Evolutionary conservation across 805 yeast genomes (phyloP).

Genomic region (Nakazawaea ernobii): DNA sequence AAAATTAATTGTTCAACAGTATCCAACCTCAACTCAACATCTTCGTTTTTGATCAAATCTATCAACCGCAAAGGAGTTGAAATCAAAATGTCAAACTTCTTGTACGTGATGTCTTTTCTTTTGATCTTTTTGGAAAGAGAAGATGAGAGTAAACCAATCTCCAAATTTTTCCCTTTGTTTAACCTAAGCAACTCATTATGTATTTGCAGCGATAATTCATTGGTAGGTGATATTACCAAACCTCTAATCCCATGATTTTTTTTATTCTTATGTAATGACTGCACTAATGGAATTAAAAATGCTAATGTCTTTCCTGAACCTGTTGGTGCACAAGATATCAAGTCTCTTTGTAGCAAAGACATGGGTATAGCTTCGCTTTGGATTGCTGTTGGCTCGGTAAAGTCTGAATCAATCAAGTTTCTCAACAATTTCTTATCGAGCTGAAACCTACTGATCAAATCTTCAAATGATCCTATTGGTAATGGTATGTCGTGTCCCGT

Average conservation of each 20-base stretch:
- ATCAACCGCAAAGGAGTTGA: conserved; percentile 87
- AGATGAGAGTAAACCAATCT: conserved; percentile 63
- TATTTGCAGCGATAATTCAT: conserved; percentile 87
- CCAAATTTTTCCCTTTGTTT: conserved; percentile 49
- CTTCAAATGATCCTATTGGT: conserved; percentile 87
- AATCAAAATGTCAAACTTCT: conserved; percentile 73
- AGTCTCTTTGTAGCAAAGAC: conserved; percentile 61
- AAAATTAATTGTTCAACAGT: conserved; percentile 71
- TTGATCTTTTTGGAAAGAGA: conserved; percentile 64
- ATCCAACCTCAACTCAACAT: conserved; percentile 45
- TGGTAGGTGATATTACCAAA: conserved; percentile 86
- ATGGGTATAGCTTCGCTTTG: conserved; percentile 88
- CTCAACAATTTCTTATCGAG: conserved; percentile 52
- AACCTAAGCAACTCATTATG: conserved; percentile 60
- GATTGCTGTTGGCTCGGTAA: conserved; percentile 85
- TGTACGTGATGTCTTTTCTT: conserved; percentile 50
- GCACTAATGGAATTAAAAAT: conserved; percentile 77
- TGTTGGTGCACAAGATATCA: conserved; percentile 94
- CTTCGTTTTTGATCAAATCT: conserved; percentile 61
- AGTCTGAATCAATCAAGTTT: conserved; percentile 64
- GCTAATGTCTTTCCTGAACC: conserved; percentile 98
- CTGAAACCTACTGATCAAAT: conserved; percentile 62
- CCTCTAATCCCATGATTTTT: conserved; percentile 58
- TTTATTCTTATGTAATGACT: conserved; percentile 27
- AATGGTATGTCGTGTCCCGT: conserved; percentile 84